These are phyloP conservation scores for Pythium phragmiticola DNA, from an alignment of 352 stramenopile genomes.

Conservation along the genomic window DNA sequence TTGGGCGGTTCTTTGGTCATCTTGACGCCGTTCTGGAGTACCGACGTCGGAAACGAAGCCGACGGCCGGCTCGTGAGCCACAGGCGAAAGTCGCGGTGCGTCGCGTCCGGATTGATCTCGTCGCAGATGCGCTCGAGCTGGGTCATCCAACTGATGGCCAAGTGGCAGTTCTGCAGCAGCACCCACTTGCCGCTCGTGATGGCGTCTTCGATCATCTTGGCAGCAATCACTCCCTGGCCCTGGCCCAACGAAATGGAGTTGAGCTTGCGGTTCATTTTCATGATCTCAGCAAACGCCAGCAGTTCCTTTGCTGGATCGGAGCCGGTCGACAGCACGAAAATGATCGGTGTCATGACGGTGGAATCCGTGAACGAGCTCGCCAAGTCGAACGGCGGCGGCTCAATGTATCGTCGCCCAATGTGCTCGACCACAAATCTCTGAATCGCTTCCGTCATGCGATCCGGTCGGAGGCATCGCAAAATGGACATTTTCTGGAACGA, in stretches of 20 bases:
- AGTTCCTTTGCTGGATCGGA: constrained; percentile 90
- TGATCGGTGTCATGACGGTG: constrained; percentile 84
- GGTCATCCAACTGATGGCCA: constrained; percentile 92
- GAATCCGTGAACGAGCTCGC: constrained; percentile 82
- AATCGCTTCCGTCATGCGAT: constrained; percentile 72
- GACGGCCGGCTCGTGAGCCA: constrained; percentile 88
- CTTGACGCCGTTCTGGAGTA: constrained; percentile 92
- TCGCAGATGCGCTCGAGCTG: constrained; percentile 92
- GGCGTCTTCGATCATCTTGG: constrained; percentile 88
- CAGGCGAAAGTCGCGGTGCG: constrained; percentile 91
- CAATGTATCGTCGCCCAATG: constrained; percentile 77
- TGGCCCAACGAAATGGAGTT: constrained; percentile 90
- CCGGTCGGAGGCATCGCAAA: constrained; percentile 53
- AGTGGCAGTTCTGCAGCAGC: constrained; percentile 90
- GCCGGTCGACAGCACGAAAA: constrained; percentile 90
- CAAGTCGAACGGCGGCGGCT: constrained; percentile 83
- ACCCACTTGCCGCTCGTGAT: constrained; percentile 91
- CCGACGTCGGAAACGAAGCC: constrained; percentile 77
- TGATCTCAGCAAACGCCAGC: constrained; percentile 79
- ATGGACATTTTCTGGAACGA: constrained; percentile 54
- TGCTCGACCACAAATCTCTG: constrained; percentile 82
- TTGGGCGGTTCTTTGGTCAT: constrained; percentile 94
- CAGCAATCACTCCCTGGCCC: constrained; percentile 82
- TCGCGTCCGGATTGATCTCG: constrained; percentile 76
- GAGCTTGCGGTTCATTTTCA: constrained; percentile 84